Evolutionary conservation across 495 filamentous ascomycete genomes (phyloP), one percentile per base, ranked within the genome.

Genomic region (Daldinia concentrica): DNA sequence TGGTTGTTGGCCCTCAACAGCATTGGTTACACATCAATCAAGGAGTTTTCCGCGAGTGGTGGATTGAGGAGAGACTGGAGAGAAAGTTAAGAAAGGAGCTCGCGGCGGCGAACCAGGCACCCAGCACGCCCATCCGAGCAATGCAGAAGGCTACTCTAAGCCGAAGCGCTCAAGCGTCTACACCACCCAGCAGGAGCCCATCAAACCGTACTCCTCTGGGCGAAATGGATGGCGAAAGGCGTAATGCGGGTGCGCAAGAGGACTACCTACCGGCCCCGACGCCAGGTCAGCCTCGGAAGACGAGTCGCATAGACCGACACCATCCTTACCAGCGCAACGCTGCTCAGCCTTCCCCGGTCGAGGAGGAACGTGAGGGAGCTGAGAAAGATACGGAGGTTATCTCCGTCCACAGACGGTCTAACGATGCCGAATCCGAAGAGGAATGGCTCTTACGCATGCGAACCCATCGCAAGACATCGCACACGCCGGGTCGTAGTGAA

Each of bases 21-120:
- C 95, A 99, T 79, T 99, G 95, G 95, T 86, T 99, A 17, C 95
- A 98, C 77, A 89, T 98, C 62, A 97, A 99, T 83, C 95, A 99
- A 82, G 91, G 91, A 12, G 87, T 90, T 22, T 99, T 99, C 89
- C 90, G 95, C 12, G 93, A 98, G 76, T 99, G 95, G 95, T 99
- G 93, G 93, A 89, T 92, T 58, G 95, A 97, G 78, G 95, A 98
- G 81, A 87, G 88, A 32, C 85, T 97, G 76, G 92, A 89, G 80
- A 82, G 85, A 30, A 82, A 79, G 72, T 62, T 85, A 41, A 77
- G 83, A 51, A 84, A 83, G 69, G 82, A 86, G 69, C 60, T 79
- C 7, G 77, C 86, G 11, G 86, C 86, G 12, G 86, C 92, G 76
- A 81, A 76, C 72, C 84, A 85, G 52, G 83, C 87, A 50, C 85